Conservation (phyloP, 257 asterid species). For the Fraxinus anomala region DNA sequence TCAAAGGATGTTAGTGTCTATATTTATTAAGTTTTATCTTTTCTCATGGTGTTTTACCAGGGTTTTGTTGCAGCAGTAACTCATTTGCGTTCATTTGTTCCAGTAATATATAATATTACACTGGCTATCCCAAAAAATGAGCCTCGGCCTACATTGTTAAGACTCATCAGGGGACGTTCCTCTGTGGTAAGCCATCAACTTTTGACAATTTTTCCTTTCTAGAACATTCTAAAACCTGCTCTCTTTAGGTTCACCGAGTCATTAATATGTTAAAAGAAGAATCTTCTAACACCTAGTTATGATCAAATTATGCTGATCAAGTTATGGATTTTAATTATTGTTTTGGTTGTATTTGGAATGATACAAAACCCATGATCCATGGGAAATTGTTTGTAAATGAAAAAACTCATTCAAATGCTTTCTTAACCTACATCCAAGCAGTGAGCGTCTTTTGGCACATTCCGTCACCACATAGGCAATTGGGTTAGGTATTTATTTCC, state of each 20-base stretch:
- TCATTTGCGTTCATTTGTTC: constrained; percentile 66
- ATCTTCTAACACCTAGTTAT: neutral
- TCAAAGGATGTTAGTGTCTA: neutral
- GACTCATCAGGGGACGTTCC: constrained; percentile 71
- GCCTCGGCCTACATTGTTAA: constrained; percentile 69
- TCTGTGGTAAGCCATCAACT: constrained; percentile 56
- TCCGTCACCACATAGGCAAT: neutral
- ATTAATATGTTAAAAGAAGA: neutral
- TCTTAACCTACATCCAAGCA: constrained; percentile 1
- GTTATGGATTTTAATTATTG: neutral
- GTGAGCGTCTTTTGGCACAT: neutral
- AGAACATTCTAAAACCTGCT: neutral
- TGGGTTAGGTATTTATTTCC: neutral
- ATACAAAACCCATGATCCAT: constrained; percentile 8
- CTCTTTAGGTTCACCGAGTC: neutral
- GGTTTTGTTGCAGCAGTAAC: constrained; percentile 79
- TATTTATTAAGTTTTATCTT: neutral
- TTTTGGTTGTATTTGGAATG: neutral
- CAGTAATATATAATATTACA: constrained; percentile 66
- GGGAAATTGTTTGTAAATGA: too few relatives aligned
- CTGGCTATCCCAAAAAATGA: constrained; percentile 75
- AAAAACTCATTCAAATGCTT: neutral
- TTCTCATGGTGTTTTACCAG: constrained; percentile 41
- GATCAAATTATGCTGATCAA: neutral
- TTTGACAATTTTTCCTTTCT: neutral